Conservation (phyloP, 768 basidiomycete genomes). For the Lactarius akahatsu region DNA sequence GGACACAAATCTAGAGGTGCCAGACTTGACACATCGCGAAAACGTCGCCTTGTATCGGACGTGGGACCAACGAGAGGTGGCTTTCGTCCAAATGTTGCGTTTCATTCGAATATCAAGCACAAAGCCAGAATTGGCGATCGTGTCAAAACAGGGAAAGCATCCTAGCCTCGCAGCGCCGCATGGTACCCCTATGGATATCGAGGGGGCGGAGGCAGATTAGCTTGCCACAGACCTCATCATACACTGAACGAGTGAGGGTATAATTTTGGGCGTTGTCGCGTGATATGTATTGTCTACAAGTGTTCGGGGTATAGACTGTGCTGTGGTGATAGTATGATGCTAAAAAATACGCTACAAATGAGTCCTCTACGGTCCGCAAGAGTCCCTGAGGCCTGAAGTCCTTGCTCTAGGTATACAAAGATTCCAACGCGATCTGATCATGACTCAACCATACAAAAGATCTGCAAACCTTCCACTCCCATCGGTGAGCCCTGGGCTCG, state of each 20-base stretch:
- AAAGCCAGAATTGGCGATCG: conserved; percentile 45
- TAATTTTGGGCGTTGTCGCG: neutral
- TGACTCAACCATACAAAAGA: conserved; percentile 35
- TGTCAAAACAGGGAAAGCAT: conserved; percentile 66
- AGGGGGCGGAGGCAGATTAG: conserved; percentile 32
- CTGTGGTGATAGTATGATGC: conserved; percentile 23
- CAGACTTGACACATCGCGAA: conserved; percentile 70
- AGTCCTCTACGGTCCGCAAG: neutral
- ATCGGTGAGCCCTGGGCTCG: conserved; percentile 35
- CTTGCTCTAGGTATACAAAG: conserved; percentile 12
- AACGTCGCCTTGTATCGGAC: conserved; percentile 69
- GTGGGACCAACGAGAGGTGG: conserved; percentile 77
- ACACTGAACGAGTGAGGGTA: neutral
- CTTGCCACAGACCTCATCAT: neutral
- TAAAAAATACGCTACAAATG: conserved; percentile 31
- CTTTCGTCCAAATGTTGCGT: conserved; percentile 68
- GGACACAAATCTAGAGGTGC: conserved; percentile 53
- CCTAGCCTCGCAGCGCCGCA: conserved; percentile 33
- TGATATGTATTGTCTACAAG: conserved; percentile 14
- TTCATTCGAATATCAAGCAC: conserved; percentile 72
- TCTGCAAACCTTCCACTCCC: conserved; percentile 37
- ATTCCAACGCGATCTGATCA: neutral
- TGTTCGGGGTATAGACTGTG: conserved; percentile 18
- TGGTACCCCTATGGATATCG: conserved; percentile 24
- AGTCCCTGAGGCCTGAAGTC: conserved; percentile 9